Base-by-base conservation (phyloP, 805 yeast genomes). In the Torulaspora gathmanii region DNA sequence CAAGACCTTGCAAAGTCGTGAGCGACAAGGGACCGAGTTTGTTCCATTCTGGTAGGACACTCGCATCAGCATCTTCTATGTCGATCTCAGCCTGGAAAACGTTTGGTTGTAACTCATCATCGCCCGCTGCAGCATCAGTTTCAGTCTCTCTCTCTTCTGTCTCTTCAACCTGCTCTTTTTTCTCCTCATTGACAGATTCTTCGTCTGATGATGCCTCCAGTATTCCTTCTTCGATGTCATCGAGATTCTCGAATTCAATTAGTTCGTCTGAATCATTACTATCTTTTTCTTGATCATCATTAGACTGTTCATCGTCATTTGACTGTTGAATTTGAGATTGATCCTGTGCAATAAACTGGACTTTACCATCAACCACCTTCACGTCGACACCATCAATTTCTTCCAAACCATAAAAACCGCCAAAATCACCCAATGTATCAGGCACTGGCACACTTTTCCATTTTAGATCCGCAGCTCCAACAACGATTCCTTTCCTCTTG, bases 361-460 rank as follows among this genome's bases (percentile, higher is more conserved):
- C 80, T 40, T 71, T 68, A 11, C 95, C 96, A 50, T 86, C 71
- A 2, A 79, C 77, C 44, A 81, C 73, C 48, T 85, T 79, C 5
- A 91, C 90, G 57, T 77, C 90, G 27, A 91, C 97, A 35, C 96
- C 97, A 46, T 88, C 96, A 40, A 93, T 74, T 62, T 91, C 98
- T 63, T 91, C 99, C 28, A 93, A 69, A 0, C 97, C 99, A 62
- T 82, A 88, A 56, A 90, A 83, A 0, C 96, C 96, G 53, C 86
- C 90, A 59, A 84, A 86, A 64, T 88, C 96, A 49, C 82, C 95
- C 40, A 86, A 66, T 20, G 87, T 82, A 51, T 86, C 91, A 4
- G 95, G 91, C 42, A 90, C 75, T 2, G 82, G 84, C 6, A 90
- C 95, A 2, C 82, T 61, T 52, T 83, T 85, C 99, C 99, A 91